Percentiles rank a stretch among this genome's conserved stretches.
Conservation (phyloP, 202 grass and related monocot species). For the Panicum virgatum region DNA sequence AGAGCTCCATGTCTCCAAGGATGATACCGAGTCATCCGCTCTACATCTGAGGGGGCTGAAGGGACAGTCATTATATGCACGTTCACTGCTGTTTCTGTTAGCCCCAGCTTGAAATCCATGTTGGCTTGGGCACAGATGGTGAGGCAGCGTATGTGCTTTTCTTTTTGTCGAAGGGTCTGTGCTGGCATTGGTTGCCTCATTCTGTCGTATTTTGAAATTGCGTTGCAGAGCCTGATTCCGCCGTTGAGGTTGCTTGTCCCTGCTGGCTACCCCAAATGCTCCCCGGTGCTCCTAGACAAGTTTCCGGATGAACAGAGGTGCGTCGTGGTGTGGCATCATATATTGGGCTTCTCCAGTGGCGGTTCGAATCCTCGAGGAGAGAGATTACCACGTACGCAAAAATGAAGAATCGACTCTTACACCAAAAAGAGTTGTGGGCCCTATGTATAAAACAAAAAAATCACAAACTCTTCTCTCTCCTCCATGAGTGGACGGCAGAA, state of each 20-base stretch:
- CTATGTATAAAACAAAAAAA: too few relatives aligned
- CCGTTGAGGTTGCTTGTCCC: slow-evolving; percentile 90
- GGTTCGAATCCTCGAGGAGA: too few relatives aligned
- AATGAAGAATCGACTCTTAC: too few relatives aligned
- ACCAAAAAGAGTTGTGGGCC: too few relatives aligned
- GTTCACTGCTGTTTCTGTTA: slow-evolving; percentile 77
- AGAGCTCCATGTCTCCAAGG: slow-evolving; percentile 72
- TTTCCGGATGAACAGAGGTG: slow-evolving; percentile 85
- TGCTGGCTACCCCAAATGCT: slow-evolving; percentile 83
- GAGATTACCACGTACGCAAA: too few relatives aligned
- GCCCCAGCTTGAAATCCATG: slow-evolving; percentile 76
- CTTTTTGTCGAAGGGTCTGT: not conserved
- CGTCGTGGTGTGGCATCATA: not conserved
- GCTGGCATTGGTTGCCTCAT: slow-evolving; percentile 15
- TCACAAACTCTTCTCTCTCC: too few relatives aligned
- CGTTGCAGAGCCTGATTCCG: slow-evolving; percentile 81
- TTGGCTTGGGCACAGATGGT: slow-evolving; percentile 86
- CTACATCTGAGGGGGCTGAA: slow-evolving; percentile 55
- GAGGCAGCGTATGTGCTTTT: slow-evolving; percentile 21
- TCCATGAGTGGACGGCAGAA: too few relatives aligned
- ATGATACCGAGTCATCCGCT: slow-evolving; percentile 61
- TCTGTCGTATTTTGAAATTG: slow-evolving; percentile 41
- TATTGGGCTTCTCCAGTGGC: too few relatives aligned
- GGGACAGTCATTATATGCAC: slow-evolving; percentile 87
- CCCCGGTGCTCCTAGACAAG: slow-evolving; percentile 86